A percentile compares a stretch with the other conserved stretches of the same genome.
Conservation (phyloP, 352 stramenopile genomes). For the Pythium periplocum region DNA sequence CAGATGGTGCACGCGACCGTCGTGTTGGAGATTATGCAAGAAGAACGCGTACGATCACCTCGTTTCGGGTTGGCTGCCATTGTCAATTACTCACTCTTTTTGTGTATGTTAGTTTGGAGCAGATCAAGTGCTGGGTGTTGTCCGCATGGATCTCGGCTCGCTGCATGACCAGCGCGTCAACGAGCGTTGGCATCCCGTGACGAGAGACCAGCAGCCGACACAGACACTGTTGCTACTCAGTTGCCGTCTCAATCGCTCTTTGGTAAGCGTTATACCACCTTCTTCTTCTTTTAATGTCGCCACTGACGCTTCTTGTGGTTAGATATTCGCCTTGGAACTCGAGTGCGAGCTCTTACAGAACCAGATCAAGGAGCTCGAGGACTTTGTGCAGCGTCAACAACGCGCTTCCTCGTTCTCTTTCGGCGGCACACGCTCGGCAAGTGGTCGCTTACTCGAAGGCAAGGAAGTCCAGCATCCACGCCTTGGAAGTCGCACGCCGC, state of each 20-base stretch:
- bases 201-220: slow-evolving; percentile 22
- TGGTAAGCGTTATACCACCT: slow-evolving; percentile 13
- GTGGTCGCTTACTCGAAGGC: neutral
- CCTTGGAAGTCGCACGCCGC: no score
- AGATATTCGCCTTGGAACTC: slow-evolving; percentile 50
- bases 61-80: neutral
- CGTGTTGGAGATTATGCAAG: slow-evolving; percentile 52
- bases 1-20: slow-evolving; percentile 34
- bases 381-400: slow-evolving; percentile 44
- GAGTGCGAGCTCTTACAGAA: slow-evolving; percentile 57
- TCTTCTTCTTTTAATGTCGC: slow-evolving; percentile 5
- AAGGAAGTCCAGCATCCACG: neutral
- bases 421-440: neutral
- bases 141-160: slow-evolving; percentile 32
- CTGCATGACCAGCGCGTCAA: slow-evolving; percentile 45
- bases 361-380: slow-evolving; percentile 48
- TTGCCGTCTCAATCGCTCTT: slow-evolving; percentile 46
- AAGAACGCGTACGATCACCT: slow-evolving; percentile 26
- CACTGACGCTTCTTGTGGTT: neutral
- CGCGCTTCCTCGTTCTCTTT: neutral
- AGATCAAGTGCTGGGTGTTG: slow-evolving; percentile 31
- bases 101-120: slow-evolving; percentile 23
- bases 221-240: slow-evolving; percentile 34
- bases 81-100: neutral
- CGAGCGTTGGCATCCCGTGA: slow-evolving; percentile 48